Evolutionary conservation across 768 basidiomycete species (phyloP).

Genomic region (Lentinula detonsa): DNA sequence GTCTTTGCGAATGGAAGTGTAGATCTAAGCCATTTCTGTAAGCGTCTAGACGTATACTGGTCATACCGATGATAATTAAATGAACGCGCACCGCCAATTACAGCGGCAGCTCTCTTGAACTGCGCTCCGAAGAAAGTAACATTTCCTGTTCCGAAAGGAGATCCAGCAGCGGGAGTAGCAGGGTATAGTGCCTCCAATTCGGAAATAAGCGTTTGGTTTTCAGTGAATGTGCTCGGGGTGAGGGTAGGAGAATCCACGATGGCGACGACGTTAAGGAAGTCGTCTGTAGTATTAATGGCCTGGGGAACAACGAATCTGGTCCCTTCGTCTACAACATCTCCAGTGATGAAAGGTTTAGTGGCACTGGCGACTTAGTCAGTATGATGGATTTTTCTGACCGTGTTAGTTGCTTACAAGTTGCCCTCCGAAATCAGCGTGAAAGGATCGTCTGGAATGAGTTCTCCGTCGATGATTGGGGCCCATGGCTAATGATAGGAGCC

Average conservation of each 20-base stretch:
- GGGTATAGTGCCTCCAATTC: constrained; percentile 8
- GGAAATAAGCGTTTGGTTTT: neutral
- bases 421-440: constrained; percentile 14
- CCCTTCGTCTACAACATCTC: constrained; percentile 22
- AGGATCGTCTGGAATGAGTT: constrained; percentile 17
- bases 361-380: constrained; percentile 6
- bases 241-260: neutral
- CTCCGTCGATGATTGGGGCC: constrained; percentile 17
- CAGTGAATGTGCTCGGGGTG: neutral
- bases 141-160: constrained; percentile 3
- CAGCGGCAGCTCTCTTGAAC: neutral
- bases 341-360: constrained; percentile 19
- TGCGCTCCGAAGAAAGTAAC: neutral
- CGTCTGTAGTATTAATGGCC: neutral
- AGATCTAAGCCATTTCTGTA: neutral
- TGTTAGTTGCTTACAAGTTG: constrained; percentile 14
- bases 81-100: neutral
- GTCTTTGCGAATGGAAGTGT: neutral
- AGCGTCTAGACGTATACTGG: neutral
- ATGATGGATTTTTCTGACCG: constrained; percentile 13
- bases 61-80: neutral
- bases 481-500: constrained; percentile 9
- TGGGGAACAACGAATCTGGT: neutral
- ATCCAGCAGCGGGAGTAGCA: neutral
- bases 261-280: neutral